Evolutionary conservation across 208 protist genomes (phyloP).

Genomic region (Leishmania gerbilli): DNA sequence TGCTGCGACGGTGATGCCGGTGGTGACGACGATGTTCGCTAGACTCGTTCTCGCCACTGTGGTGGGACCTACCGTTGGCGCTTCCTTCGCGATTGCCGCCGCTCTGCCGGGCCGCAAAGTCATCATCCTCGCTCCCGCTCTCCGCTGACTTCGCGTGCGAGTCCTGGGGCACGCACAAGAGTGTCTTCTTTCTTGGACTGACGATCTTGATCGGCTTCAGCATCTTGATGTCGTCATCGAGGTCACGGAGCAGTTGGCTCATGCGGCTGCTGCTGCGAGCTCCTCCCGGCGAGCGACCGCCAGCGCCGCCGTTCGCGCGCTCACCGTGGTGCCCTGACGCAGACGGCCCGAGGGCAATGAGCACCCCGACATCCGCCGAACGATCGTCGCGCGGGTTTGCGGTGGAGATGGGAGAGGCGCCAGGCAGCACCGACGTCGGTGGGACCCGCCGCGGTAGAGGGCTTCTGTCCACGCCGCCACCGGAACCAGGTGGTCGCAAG

Average conservation of each 20-base stretch:
- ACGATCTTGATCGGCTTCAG: slow-evolving; percentile 81
- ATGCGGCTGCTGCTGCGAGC: slow-evolving; percentile 50
- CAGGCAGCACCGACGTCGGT: not conserved
- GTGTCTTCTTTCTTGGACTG: slow-evolving; percentile 67
- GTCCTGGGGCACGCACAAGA: slow-evolving; percentile 62
- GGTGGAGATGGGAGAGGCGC: not conserved
- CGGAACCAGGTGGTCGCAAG: not conserved
- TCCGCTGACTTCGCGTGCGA: slow-evolving; percentile 5
- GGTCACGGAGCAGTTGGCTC: slow-evolving; percentile 73
- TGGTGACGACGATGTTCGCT: not conserved
- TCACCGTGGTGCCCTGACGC: slow-evolving; percentile 2
- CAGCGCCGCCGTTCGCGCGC: not conserved
- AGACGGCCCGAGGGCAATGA: not conserved
- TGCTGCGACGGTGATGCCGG: not conserved
- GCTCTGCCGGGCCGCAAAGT: slow-evolving; percentile 24
- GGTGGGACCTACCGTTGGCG: not conserved
- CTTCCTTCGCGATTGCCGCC: slow-evolving; percentile 4
- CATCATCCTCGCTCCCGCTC: slow-evolving; percentile 14
- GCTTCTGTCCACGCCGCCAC: not conserved
- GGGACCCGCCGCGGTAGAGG: slow-evolving; percentile 2
- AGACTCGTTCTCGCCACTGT: not conserved
- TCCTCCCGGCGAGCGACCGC: not conserved
- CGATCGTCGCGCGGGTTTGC: not conserved
- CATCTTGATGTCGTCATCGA: slow-evolving; percentile 81
- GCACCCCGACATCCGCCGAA: not conserved